Evolutionary conservation across 192 early-diverging fungal genomes (phyloP).

Genomic region (Coemansia aciculifera): DNA sequence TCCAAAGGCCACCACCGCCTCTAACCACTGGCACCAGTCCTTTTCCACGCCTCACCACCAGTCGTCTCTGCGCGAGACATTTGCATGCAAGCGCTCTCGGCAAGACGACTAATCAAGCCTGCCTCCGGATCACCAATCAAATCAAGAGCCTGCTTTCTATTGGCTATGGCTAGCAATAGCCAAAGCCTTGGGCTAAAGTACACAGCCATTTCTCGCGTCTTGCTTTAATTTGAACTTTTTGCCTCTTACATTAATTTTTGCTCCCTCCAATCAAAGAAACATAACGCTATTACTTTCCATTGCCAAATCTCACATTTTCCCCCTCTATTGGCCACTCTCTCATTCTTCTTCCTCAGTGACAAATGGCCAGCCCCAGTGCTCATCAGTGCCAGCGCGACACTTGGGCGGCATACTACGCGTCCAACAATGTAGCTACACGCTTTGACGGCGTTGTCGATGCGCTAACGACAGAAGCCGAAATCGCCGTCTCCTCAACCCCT

Average conservation of each 20-base stretch:
- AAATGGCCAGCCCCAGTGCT: slow-evolving; percentile 38
- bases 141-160: not conserved
- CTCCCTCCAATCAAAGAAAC: not conserved
- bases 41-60: not conserved
- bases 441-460: slow-evolving; percentile 43
- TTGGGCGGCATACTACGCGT: slow-evolving; percentile 53
- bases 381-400: slow-evolving; percentile 45
- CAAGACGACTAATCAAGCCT: not conserved
- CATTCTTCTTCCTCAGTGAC: not conserved
- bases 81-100: slow-evolving; percentile 30
- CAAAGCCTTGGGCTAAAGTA: not conserved
- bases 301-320: not conserved
- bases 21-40: not conserved
- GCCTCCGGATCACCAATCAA: slow-evolving; percentile 1
- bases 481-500: slow-evolving; percentile 21
- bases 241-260: not conserved
- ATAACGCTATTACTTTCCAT: not conserved
- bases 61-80: slow-evolving; percentile 47
- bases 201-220: not conserved
- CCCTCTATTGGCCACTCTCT: not conserved
- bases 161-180: not conserved
- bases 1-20: not conserved
- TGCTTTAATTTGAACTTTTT: not conserved
- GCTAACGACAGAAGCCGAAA: slow-evolving; percentile 39
- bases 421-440: slow-evolving; percentile 20